Evolutionary conservation across 1,139 yeast genomes (phyloP).

Genomic region (Scheffersomyces quercinus): DNA sequence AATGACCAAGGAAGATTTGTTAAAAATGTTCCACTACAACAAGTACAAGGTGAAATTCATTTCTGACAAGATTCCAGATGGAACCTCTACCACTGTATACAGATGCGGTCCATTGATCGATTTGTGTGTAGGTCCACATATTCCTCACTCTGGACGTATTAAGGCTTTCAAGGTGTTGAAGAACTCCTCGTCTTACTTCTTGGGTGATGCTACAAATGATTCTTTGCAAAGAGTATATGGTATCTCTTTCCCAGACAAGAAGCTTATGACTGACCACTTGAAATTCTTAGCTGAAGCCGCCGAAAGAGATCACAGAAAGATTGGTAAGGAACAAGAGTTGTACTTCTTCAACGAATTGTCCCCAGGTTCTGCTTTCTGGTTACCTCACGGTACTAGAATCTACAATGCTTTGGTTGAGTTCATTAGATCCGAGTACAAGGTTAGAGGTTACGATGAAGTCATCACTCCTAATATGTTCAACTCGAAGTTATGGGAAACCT

Average conservation of each 20-base stretch:
- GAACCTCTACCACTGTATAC: constrained; percentile 93
- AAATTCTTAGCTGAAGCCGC: constrained; percentile 97
- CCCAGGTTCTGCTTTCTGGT: constrained; percentile 97
- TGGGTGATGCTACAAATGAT: constrained; percentile 91
- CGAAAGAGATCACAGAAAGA: constrained; percentile 94
- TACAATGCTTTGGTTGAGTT: constrained; percentile 81
- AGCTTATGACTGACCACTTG: constrained; percentile 91
- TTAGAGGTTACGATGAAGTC: constrained; percentile 95
- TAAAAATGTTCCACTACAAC: constrained; percentile 93
- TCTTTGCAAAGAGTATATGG: constrained; percentile 98
- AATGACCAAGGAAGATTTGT: constrained; percentile 85
- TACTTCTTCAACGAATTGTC: constrained; percentile 95
- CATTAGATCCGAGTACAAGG: constrained; percentile 78
- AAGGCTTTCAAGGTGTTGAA: constrained; percentile 93
- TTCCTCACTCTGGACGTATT: constrained; percentile 96
- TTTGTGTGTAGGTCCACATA: constrained; percentile 97
- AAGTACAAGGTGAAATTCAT: constrained; percentile 92
- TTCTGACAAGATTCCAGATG: constrained; percentile 89
- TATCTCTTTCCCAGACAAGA: constrained; percentile 98
- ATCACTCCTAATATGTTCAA: constrained; percentile 98
- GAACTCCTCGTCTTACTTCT: constrained; percentile 94
- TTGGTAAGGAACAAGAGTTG: constrained; percentile 95
- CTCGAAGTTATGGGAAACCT: constrained; percentile 93
- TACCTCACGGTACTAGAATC: constrained; percentile 97
- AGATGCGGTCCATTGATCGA: constrained; percentile 98